Percentiles rank a stretch among this genome's conserved stretches.
Evolutionary conservation across 2,329 filamentous ascomycete genomes (phyloP).

Genomic region (Uncinocarpus reesii): DNA sequence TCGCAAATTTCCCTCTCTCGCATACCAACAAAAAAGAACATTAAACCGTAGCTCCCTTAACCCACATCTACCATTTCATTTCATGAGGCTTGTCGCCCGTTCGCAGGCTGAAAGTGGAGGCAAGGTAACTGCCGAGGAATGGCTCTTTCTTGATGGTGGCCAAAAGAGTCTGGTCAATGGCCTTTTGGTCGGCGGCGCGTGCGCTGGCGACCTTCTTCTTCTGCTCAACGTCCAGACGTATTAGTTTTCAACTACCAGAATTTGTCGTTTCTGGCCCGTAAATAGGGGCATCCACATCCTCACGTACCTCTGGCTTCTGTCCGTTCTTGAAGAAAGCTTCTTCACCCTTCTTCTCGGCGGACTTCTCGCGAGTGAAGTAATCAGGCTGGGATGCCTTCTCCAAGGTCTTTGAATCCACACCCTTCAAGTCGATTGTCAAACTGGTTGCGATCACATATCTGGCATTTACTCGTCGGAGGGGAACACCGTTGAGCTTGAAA

Average conservation of each 20-base stretch:
- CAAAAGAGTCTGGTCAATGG: constrained; percentile 91
- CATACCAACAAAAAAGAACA: constrained; percentile 13
- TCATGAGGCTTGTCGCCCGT: constrained; percentile 99
- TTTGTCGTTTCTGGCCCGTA: too few relatives aligned
- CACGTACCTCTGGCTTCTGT: constrained; percentile 87
- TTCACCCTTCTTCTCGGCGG: constrained; percentile 85
- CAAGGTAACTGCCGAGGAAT: constrained; percentile 85
- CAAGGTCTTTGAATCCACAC: constrained; percentile 60
- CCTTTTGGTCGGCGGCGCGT: constrained; percentile 95
- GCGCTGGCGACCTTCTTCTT: constrained; percentile 93
- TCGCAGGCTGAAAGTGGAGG: constrained; percentile 93
- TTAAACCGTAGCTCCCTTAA: constrained; percentile 10
- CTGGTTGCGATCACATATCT: constrained; percentile 44
- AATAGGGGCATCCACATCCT: constrained; percentile 2
- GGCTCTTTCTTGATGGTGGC: constrained; percentile 98
- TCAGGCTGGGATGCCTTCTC: constrained; percentile 80
- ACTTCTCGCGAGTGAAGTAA: constrained; percentile 97
- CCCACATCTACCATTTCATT: constrained; percentile 78
- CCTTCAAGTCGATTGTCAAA: constrained; percentile 51
- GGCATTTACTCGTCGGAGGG: constrained; percentile 63
- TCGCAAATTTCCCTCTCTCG: constrained; percentile 14
- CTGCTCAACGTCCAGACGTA: constrained; percentile 42
- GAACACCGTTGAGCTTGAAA: constrained; percentile 99
- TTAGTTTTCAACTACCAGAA: constrained; percentile 38
- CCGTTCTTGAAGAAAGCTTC: constrained; percentile 99